A percentile compares a stretch with the other conserved stretches of the same genome.
phyloP scores from a whole-genome alignment of 257 asterid genomes.

The Plantago ovata region DNA sequence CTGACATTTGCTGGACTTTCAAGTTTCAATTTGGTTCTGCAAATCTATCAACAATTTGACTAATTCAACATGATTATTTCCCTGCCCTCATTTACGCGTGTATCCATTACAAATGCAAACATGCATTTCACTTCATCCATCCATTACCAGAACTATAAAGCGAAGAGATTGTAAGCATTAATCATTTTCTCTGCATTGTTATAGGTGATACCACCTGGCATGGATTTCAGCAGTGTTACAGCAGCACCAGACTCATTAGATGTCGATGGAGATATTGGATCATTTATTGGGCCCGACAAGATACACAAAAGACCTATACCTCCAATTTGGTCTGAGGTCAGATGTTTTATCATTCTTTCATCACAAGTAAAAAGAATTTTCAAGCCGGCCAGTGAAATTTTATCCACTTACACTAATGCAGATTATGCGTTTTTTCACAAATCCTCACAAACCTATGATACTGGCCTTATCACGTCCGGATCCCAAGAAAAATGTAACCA shows the following conservation, averaged over 20 bases:
- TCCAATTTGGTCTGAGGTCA: slow-evolving; percentile 70
- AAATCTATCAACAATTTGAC: no score
- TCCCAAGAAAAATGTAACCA: slow-evolving; percentile 75
- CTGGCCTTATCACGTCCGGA: slow-evolving; percentile 83
- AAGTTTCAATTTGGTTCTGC: no score
- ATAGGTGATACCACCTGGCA: slow-evolving; percentile 87
- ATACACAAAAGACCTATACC: slow-evolving; percentile 74
- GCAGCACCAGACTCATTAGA: slow-evolving; percentile 62
- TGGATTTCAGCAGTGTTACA: slow-evolving; percentile 74
- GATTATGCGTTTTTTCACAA: slow-evolving; percentile 77
- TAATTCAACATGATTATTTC: no score
- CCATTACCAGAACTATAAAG: no score
- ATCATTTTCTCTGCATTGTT: slow-evolving; percentile 5
- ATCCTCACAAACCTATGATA: slow-evolving; percentile 92
- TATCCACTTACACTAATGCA: slow-evolving; percentile 16
- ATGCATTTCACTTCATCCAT: no score
- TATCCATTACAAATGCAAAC: no score
- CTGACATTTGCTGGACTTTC: no score
- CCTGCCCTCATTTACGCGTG: no score
- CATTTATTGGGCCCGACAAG: slow-evolving; percentile 16
- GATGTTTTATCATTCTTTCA: no score
- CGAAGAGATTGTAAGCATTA: not conserved
- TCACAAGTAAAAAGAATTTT: no score
- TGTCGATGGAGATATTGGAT: slow-evolving; percentile 50
- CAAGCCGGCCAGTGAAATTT: not conserved